phyloP scores from a whole-genome alignment of 2,329 filamentous ascomycete species.

The Penicillium digitatum region DNA sequence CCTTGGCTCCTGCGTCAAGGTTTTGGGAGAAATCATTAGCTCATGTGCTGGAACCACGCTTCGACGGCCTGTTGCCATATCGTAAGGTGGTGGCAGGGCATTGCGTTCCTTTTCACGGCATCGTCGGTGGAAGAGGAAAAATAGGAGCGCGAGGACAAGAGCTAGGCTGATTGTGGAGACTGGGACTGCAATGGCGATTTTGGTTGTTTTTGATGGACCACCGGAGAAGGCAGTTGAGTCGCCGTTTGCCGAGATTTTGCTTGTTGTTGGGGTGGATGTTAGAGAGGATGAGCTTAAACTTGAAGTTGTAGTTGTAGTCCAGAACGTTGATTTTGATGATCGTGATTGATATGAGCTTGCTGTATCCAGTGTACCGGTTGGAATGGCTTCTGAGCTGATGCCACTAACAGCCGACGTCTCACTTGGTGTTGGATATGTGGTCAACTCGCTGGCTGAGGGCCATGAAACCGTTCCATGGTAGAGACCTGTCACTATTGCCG shows the following conservation, averaged over 20 bases:
- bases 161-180: conserved; percentile 28
- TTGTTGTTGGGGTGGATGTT: neutral
- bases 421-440: neutral
- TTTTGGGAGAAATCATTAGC: conserved; percentile 8
- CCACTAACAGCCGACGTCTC: neutral
- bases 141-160: conserved; percentile 22
- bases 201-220: conserved; percentile 20
- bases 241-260: neutral
- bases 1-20: neutral
- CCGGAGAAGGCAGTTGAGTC: conserved; percentile 5
- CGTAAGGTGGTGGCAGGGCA: conserved; percentile 2
- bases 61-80: conserved; percentile 7
- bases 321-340: neutral
- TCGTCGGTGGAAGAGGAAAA: conserved; percentile 27
- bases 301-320: neutral
- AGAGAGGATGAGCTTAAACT: neutral
- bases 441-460: neutral
- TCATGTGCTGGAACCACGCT: conserved; percentile 13
- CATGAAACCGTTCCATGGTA: neutral
- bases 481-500: neutral
- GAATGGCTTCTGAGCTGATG: neutral
- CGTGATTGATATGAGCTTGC: neutral
- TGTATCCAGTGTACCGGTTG: neutral
- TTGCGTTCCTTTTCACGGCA: conserved; percentile 9
- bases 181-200: conserved; percentile 35